These are phyloP conservation scores for Paracoccidioides lutzii DNA, from an alignment of 2,329 filamentous ascomycete species.

Conservation along the genomic window DNA sequence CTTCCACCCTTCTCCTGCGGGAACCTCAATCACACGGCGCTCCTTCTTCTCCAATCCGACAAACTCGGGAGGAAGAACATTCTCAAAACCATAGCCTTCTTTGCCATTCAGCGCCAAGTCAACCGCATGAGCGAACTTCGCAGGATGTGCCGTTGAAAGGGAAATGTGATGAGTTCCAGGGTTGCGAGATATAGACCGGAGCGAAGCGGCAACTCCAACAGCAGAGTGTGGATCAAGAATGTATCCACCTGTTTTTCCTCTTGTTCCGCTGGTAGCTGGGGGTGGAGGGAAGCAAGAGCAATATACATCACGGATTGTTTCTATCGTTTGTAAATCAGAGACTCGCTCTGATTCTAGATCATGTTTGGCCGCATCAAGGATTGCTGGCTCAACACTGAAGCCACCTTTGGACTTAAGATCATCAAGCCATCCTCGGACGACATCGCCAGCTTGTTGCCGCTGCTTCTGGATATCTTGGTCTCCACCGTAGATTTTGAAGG, in stretches of 20 bases:
- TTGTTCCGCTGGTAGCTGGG: slow-evolving; percentile 20
- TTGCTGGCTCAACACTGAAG: slow-evolving; percentile 64
- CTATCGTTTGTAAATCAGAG: slow-evolving; percentile 51
- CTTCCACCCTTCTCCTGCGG: slow-evolving; percentile 53
- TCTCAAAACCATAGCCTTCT: slow-evolving; percentile 61
- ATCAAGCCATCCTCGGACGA: slow-evolving; percentile 64
- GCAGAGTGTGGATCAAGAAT: slow-evolving; percentile 88
- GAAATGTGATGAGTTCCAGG: slow-evolving; percentile 55
- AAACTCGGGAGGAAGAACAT: slow-evolving; percentile 72
- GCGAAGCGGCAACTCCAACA: slow-evolving; percentile 66
- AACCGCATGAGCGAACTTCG: slow-evolving; percentile 83
- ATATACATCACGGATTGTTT: slow-evolving; percentile 50
- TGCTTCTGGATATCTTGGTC: slow-evolving; percentile 36
- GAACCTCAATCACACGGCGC: slow-evolving; percentile 57
- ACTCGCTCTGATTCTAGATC: slow-evolving; percentile 72
- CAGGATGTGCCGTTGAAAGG: slow-evolving; percentile 86
- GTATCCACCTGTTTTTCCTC: slow-evolving; percentile 47
- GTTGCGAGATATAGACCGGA: slow-evolving; percentile 51
- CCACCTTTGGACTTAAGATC: slow-evolving; percentile 69
- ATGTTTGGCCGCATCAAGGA: slow-evolving; percentile 56
- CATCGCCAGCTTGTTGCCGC: slow-evolving; percentile 49
- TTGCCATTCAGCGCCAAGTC: slow-evolving; percentile 61
- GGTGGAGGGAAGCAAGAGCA: slow-evolving; percentile 40
- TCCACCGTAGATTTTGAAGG: slow-evolving; percentile 59
- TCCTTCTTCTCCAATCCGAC: slow-evolving; percentile 64